phyloP scores from a whole-genome alignment of 257 asterid species.

The Penstemon davidsonii region DNA sequence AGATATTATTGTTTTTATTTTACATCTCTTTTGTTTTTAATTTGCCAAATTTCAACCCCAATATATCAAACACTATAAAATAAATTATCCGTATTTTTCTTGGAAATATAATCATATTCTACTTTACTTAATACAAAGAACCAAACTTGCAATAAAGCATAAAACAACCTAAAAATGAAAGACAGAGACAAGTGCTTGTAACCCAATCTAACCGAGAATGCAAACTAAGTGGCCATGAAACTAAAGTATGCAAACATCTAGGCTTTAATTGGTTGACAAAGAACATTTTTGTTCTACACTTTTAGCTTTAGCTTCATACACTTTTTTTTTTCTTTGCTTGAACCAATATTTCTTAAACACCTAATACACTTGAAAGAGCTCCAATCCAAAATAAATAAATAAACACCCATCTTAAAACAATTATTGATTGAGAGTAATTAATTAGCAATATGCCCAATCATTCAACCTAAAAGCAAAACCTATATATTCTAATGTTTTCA shows the following conservation, averaged over 20 bases:
- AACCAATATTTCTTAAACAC: constrained; percentile 20
- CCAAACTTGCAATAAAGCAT: too few species aligned
- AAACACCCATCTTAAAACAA: background rate
- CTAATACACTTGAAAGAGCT: background rate
- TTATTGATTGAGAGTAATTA: constrained; percentile 11
- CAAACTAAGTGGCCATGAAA: constrained; percentile 1
- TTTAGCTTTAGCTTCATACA: constrained; percentile 21
- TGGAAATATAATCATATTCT: background rate
- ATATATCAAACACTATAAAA: background rate
- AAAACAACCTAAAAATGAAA: background rate
- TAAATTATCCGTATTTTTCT: background rate
- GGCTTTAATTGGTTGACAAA: constrained; percentile 22
- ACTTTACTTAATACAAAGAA: background rate
- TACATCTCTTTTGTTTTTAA: too few species aligned
- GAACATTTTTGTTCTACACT: constrained; percentile 21
- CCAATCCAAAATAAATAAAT: background rate
- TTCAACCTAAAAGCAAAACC: constrained; percentile 22
- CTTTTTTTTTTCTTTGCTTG: constrained; percentile 10
- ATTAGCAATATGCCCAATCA: constrained; percentile 28
- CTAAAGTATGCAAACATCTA: constrained; percentile 1
- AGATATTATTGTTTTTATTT: too few species aligned
- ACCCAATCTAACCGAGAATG: background rate
- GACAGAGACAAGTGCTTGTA: background rate
- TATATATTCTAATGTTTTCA: background rate
- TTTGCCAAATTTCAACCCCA: too few species aligned